Conservation (phyloP, 1,284 basidiomycete genomes). For the Apiotrichum veenhuisii region DNA sequence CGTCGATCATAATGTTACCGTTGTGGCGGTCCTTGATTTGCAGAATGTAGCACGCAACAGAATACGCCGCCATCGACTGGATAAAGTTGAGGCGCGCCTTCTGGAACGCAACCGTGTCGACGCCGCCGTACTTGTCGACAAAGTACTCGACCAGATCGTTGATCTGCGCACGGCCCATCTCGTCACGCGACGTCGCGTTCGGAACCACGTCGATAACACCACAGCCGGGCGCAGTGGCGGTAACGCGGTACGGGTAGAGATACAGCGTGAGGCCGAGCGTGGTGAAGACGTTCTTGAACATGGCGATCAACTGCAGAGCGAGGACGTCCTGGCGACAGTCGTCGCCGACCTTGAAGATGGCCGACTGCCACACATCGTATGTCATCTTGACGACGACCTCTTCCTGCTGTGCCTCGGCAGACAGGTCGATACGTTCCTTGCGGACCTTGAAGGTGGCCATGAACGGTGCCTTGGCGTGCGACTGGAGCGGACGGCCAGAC, state of each 20-base stretch:
- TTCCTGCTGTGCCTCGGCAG: slow-evolving; percentile 21
- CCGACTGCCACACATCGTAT: slow-evolving; percentile 94
- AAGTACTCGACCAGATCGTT: slow-evolving; percentile 96
- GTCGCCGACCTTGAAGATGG: slow-evolving; percentile 99
- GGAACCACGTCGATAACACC: slow-evolving; percentile 99
- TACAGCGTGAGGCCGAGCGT: slow-evolving; percentile 83
- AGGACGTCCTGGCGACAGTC: slow-evolving; percentile 98
- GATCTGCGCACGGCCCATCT: slow-evolving; percentile 98
- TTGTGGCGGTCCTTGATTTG: slow-evolving; percentile 98
- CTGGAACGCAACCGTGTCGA: slow-evolving; percentile 87
- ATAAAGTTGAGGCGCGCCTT: slow-evolving; percentile 93
- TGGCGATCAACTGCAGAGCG: slow-evolving; percentile 94
- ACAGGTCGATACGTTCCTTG: slow-evolving; percentile 64
- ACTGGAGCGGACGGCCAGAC: slow-evolving; percentile 91
- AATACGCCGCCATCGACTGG: slow-evolving; percentile 98
- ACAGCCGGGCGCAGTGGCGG: slow-evolving; percentile 93
- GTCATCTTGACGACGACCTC: slow-evolving; percentile 53
- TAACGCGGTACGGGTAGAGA: slow-evolving; percentile 93
- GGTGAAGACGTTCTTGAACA: slow-evolving; percentile 98
- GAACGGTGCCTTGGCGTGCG: slow-evolving; percentile 99
- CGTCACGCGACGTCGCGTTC: slow-evolving; percentile 95
- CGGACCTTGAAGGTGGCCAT: slow-evolving; percentile 99
- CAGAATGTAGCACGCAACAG: slow-evolving; percentile 94
- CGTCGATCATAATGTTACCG: slow-evolving; percentile 99
- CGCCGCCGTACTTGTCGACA: slow-evolving; percentile 85